phyloP scores from a whole-genome alignment of 805 yeast species.

The Wickerhamiella siamensis region DNA sequence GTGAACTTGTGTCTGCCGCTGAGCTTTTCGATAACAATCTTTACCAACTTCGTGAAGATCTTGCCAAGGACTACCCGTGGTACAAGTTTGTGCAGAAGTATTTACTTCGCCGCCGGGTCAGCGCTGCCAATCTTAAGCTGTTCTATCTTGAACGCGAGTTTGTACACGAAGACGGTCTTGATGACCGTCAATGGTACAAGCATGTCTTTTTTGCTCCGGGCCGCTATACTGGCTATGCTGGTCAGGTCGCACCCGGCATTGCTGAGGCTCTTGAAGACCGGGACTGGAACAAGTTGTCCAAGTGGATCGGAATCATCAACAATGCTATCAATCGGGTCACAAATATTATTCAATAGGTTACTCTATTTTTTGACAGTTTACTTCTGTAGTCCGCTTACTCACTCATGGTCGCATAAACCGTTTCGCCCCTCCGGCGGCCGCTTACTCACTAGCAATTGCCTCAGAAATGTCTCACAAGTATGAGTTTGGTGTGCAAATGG shows the following conservation, averaged over 20 bases:
- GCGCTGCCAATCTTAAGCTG: slow-evolving; percentile 29
- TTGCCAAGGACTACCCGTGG: slow-evolving; percentile 65
- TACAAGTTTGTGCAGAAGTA: slow-evolving; percentile 29
- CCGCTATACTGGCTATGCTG: slow-evolving; percentile 46
- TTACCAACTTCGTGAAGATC: slow-evolving; percentile 33
- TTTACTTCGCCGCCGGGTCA: slow-evolving; percentile 15
- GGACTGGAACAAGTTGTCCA: slow-evolving; percentile 25
- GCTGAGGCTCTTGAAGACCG: slow-evolving; percentile 40
- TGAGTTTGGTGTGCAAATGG: slow-evolving; percentile 21
- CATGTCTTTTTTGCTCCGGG: slow-evolving; percentile 49
- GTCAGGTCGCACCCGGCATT: slow-evolving; percentile 42
- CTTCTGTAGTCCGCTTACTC: no score
- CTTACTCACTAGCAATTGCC: no score
- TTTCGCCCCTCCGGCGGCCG: no score
- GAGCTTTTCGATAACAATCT: slow-evolving; percentile 36
- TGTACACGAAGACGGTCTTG: slow-evolving; percentile 35
- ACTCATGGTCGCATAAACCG: no score
- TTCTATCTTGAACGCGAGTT: slow-evolving; percentile 34
- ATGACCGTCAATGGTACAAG: slow-evolving; percentile 41
- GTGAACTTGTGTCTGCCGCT: slow-evolving; percentile 23
- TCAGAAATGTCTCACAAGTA: slow-evolving; percentile 7
- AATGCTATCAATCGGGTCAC: slow-evolving; percentile 10
- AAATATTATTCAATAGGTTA: slow-evolving; percentile 3
- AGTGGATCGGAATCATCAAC: slow-evolving; percentile 29
- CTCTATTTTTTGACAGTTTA: no score